Base-by-base conservation (phyloP, 495 filamentous ascomycete species). In the Patellaria atrata region DNA sequence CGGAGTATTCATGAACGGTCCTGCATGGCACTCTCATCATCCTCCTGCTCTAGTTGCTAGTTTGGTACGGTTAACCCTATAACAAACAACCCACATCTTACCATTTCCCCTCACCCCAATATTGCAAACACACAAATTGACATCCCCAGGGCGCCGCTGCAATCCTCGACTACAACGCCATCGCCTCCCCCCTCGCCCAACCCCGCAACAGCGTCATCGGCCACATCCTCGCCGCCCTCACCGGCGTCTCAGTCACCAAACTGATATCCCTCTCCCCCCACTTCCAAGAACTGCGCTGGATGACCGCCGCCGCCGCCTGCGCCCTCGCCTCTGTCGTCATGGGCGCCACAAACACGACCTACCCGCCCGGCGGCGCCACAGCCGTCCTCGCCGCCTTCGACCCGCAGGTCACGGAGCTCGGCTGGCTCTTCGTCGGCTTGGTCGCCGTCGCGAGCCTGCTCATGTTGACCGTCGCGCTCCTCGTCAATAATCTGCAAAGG, bases 341-440 rank as follows among this genome's bases (percentile, higher is more conserved):
- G 86, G 62, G 67, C 0, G 41, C 84, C 7, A 89, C 82, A 0
- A 73, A 74, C 5, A 89, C 84, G 0, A 64, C 85, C 1, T 79
- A 94, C 49, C 86, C 86, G 4, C 86, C 86, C 0, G 86, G 82
- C 0, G 86, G 86, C 5, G 86, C 86, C 2, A 91, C 82, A 0
- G 82, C 86, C 0, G 56, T 94, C 1, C 58, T 93, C 13, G 81
- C 81, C 0, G 80, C 78, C 2, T 66, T 76, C 0, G 68, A 78
- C 29, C 47, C 65, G 1, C 53, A 57, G 1, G 57, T 75, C 0
- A 58, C 63, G 11, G 51, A 47, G 1, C 54, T 93, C 33, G 82
- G 80, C 4, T 93, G 82, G 83, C 71, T 66, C 23, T 54, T 89
- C 21, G 53, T 89, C 3, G 67, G 73, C 0, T 54, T 85, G 4